Evolutionary conservation across 148 eudicot species (phyloP).

Genomic region (Drosera capensis): DNA sequence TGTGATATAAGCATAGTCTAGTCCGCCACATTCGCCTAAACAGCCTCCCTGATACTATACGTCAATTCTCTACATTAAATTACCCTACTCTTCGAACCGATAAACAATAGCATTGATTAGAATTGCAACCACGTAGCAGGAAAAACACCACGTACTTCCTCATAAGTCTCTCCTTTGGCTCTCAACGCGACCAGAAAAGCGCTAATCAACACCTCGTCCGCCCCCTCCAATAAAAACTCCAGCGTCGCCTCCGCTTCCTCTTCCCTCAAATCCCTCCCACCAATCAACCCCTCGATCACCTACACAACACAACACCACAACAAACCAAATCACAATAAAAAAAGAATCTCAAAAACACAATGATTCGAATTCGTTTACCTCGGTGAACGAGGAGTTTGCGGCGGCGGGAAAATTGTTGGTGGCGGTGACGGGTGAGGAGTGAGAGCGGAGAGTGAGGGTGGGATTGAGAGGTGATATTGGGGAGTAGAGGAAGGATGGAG

Average conservation of each 20-base stretch:
- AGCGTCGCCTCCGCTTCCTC: slow-evolving; percentile 60
- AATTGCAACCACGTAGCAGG: not conserved
- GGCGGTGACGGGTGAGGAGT: too few species aligned
- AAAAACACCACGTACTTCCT: slow-evolving; percentile 35
- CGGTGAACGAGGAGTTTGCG: too few species aligned
- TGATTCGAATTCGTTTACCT: too few species aligned
- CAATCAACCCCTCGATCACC: slow-evolving; percentile 70
- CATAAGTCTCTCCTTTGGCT: slow-evolving; percentile 97
- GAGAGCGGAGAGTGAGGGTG: too few species aligned
- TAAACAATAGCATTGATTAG: not conserved
- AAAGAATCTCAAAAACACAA: too few species aligned
- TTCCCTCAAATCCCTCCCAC: slow-evolving; percentile 50
- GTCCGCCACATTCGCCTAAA: too few species aligned
- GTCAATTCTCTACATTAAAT: too few species aligned
- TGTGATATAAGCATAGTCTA: too few species aligned
- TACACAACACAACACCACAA: slow-evolving; percentile 18
- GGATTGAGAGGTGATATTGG: too few species aligned
- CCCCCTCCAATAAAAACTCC: slow-evolving; percentile 54
- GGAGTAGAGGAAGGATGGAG: too few species aligned
- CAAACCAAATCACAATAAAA: slow-evolving; percentile 2
- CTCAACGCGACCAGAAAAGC: slow-evolving; percentile 89
- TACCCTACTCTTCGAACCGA: not conserved
- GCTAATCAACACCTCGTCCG: slow-evolving; percentile 74
- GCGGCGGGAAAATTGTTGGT: too few species aligned
- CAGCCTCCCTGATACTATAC: too few species aligned